phyloP scores from a whole-genome alignment of 768 basidiomycete species.

The Lyophyllum semitale region DNA sequence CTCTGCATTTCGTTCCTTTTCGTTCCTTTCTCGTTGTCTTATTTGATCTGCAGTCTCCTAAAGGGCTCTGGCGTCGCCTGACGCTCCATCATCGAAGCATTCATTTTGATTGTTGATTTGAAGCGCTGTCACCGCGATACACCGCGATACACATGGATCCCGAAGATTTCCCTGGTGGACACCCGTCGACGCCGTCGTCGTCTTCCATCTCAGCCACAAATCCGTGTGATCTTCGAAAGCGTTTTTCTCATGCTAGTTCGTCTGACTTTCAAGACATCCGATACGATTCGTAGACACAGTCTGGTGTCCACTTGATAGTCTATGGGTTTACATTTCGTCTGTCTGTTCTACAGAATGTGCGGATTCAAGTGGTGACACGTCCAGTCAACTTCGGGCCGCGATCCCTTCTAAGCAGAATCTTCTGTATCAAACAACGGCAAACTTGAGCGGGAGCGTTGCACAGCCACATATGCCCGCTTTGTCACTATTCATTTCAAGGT shows the following conservation, averaged over 20 bases:
- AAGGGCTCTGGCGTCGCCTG: background rate
- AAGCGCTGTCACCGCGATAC: conserved; percentile 6
- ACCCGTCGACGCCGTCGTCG: conserved; percentile 1
- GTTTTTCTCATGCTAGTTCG: conserved; percentile 11
- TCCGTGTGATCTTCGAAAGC: conserved; percentile 11
- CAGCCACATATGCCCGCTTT: background rate
- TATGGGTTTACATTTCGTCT: background rate
- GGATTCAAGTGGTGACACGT: no score
- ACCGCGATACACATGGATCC: background rate
- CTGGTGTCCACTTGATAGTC: background rate
- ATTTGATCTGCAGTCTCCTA: background rate
- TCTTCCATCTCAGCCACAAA: conserved; percentile 17
- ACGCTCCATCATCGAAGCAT: background rate
- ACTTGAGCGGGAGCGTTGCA: background rate
- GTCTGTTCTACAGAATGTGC: background rate
- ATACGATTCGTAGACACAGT: background rate
- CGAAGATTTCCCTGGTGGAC: background rate
- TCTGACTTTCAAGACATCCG: background rate
- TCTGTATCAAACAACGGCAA: background rate
- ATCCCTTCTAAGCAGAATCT: background rate
- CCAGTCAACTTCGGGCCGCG: no score
- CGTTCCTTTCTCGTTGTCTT: background rate
- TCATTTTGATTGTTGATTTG: conserved; percentile 4
- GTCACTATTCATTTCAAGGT: background rate
- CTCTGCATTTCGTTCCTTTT: background rate